Evolutionary conservation across 345 rosid species (phyloP).

Genomic region (Abelmoschus esculentus): DNA sequence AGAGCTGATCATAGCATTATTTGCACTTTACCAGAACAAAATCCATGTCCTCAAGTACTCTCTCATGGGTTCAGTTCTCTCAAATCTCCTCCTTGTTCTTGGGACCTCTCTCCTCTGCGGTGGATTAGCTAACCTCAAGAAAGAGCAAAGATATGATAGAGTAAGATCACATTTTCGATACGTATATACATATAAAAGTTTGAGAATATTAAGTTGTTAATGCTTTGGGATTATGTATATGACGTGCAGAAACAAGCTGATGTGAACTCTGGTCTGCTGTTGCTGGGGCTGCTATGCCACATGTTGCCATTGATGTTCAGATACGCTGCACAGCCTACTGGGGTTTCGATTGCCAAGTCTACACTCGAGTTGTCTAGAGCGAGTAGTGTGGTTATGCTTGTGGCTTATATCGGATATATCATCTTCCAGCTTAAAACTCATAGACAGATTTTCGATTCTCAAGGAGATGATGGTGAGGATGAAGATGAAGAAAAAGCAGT

Average conservation of each 20-base stretch:
- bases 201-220: neutral
- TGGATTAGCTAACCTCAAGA: slow-evolving; percentile 70
- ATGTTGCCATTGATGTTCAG: slow-evolving; percentile 59
- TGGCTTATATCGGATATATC: slow-evolving; percentile 67
- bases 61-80: slow-evolving; percentile 76
- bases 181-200: too few relatives aligned
- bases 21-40: slow-evolving; percentile 65
- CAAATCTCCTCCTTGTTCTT: slow-evolving; percentile 83
- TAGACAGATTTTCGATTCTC: slow-evolving; percentile 48
- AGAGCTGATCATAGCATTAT: slow-evolving; percentile 77
- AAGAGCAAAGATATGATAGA: slow-evolving; percentile 68
- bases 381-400: slow-evolving; percentile 77
- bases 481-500: slow-evolving; percentile 62
- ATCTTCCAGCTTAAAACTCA: slow-evolving; percentile 81
- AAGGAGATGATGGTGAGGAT: slow-evolving; percentile 46
- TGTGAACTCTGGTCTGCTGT: slow-evolving; percentile 62
- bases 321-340: slow-evolving; percentile 28
- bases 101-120: slow-evolving; percentile 79
- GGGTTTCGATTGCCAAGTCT: slow-evolving; percentile 15
- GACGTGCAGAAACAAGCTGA: slow-evolving; percentile 59
- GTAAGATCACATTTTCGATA: slow-evolving; percentile 26
- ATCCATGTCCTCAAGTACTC: slow-evolving; percentile 74
- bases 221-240: neutral
- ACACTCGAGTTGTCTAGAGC: slow-evolving; percentile 63
- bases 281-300: slow-evolving; percentile 74